Percentiles rank a stretch among this genome's conserved stretches.
phyloP scores from a whole-genome alignment of 1,284 basidiomycete species.

The Cryptococcus deneoformans region DNA sequence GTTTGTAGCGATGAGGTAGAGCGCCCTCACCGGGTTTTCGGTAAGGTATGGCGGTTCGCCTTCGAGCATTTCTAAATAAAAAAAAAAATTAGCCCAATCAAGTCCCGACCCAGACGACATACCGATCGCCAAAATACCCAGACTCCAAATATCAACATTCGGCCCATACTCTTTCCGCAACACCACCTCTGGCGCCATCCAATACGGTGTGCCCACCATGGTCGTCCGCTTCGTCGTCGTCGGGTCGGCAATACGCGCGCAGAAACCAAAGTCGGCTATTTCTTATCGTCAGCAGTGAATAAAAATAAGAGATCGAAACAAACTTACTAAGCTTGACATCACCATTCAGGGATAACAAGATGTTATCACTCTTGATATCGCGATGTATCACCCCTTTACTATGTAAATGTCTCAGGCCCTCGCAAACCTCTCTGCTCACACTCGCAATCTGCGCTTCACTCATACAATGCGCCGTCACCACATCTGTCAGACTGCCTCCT shows the following conservation, averaged over 20 bases:
- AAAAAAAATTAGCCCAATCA: slow-evolving; percentile 11
- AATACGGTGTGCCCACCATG: slow-evolving; percentile 99
- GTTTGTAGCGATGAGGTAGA: slow-evolving; percentile 97
- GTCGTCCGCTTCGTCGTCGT: slow-evolving; percentile 91
- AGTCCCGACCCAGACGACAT: slow-evolving; percentile 30
- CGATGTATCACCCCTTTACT: slow-evolving; percentile 94
- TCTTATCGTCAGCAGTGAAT: slow-evolving; percentile 2
- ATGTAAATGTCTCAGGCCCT: slow-evolving; percentile 89
- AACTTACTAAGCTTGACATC: slow-evolving; percentile 89
- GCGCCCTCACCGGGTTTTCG: slow-evolving; percentile 91
- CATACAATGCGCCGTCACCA: slow-evolving; percentile 96
- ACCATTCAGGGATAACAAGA: slow-evolving; percentile 84
- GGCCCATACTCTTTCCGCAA: slow-evolving; percentile 98
- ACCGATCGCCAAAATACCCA: slow-evolving; percentile 99
- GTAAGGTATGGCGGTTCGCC: slow-evolving; percentile 98
- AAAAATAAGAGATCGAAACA: neutral
- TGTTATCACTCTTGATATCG: slow-evolving; percentile 98
- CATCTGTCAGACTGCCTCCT: slow-evolving; percentile 83
- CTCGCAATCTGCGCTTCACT: slow-evolving; percentile 90
- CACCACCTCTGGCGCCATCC: slow-evolving; percentile 99
- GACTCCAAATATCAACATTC: slow-evolving; percentile 97
- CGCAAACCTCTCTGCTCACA: slow-evolving; percentile 82
- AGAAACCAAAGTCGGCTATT: slow-evolving; percentile 97
- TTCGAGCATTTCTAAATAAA: slow-evolving; percentile 87
- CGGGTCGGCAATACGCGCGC: slow-evolving; percentile 91